A percentile compares a stretch with the other conserved stretches of the same genome.
Evolutionary conservation across 1,139 yeast genomes (phyloP).

Genomic region (Protomyces inundatus): DNA sequence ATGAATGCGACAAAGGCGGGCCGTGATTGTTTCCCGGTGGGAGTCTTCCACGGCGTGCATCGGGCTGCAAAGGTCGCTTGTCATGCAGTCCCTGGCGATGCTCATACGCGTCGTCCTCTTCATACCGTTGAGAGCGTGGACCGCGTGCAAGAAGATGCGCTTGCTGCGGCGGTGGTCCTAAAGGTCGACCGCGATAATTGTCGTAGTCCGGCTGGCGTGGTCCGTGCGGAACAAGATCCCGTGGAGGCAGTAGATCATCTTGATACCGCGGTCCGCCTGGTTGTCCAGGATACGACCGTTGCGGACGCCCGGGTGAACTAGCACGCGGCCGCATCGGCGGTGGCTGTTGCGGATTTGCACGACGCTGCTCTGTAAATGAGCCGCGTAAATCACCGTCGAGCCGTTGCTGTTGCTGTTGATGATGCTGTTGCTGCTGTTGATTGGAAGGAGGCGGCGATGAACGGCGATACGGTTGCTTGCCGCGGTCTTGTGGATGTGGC

Average conservation of each 20-base stretch:
- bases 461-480: too few relatives aligned
- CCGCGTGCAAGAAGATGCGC: too few relatives aligned
- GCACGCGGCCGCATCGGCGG: too few relatives aligned
- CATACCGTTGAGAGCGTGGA: not conserved
- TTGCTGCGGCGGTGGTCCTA: not conserved
- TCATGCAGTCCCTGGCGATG: not conserved
- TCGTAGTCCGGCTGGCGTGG: not conserved
- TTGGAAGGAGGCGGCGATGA: too few relatives aligned
- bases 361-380: too few relatives aligned
- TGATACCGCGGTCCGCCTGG: not conserved
- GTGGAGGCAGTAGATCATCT: not conserved
- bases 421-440: too few relatives aligned
- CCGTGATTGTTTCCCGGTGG: not conserved
- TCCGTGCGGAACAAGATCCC: not conserved
- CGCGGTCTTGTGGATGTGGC: too few relatives aligned
- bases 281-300: not conserved
- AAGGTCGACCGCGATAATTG: not conserved
- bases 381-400: too few relatives aligned
- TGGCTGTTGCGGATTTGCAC: too few relatives aligned
- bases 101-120: not conserved
- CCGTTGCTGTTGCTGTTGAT: too few relatives aligned
- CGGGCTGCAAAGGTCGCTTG: too few relatives aligned
- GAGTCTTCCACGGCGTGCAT: not conserved
- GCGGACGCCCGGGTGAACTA: too few relatives aligned
- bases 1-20: not conserved